These are phyloP conservation scores for Pseudoscleropodium purum DNA, from an alignment of 225 moss, liverwort and hornwort species.

Conservation along the genomic window DNA sequence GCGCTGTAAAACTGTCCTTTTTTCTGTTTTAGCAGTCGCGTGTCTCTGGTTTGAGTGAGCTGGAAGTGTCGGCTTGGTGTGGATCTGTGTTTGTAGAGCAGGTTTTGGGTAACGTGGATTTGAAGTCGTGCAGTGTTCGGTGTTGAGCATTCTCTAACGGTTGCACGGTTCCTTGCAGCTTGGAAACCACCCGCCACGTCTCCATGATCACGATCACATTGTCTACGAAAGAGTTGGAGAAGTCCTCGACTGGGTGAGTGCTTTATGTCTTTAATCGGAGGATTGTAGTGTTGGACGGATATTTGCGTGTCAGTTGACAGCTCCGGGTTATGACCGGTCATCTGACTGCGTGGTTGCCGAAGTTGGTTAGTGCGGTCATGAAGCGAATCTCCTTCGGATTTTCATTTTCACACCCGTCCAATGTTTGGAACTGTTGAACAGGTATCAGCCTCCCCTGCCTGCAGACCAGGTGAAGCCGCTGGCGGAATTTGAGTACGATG, in stretches of 20 bases:
- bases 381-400: neutral
- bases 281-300: neutral
- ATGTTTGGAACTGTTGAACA: slow-evolving; percentile 11
- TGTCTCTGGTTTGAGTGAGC: neutral
- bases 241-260: slow-evolving; percentile 47
- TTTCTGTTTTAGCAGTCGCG: neutral
- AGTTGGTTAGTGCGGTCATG: neutral
- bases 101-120: neutral
- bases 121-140: neutral
- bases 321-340: neutral
- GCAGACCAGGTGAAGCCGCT: slow-evolving; percentile 98
- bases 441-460: slow-evolving; percentile 97
- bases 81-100: neutral
- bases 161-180: slow-evolving; percentile 15
- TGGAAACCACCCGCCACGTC: slow-evolving; percentile 65
- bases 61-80: neutral
- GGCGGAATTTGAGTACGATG: slow-evolving; percentile 93
- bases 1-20: neutral
- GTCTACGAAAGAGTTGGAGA: slow-evolving; percentile 64
- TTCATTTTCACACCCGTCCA: neutral
- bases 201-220: slow-evolving; percentile 60
- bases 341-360: neutral
- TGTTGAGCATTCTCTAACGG: neutral
- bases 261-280: neutral
- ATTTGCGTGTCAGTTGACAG: neutral